These are phyloP conservation scores for Cynanchum wilfordii DNA, from an alignment of 257 asterid genomes.

Conservation along the genomic window DNA sequence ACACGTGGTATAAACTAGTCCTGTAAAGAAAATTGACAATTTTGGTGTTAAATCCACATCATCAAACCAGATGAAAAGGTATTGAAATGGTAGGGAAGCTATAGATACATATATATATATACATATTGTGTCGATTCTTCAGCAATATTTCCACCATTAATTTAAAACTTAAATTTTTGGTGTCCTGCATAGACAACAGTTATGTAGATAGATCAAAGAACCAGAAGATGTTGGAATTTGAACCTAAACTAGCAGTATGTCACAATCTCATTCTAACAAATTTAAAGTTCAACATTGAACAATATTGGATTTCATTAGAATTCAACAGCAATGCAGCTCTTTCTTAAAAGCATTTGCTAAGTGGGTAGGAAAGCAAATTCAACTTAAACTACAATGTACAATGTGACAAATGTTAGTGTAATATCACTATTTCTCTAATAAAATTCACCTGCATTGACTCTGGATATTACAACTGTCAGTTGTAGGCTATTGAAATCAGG, in stretches of 20 bases:
- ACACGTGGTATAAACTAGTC: conserved; percentile 2
- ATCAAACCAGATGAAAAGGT: conserved; percentile 6
- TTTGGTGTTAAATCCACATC: neutral
- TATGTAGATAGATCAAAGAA: neutral
- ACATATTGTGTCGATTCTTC: neutral
- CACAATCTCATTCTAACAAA: neutral
- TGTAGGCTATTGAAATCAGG: neutral
- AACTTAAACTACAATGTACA: neutral
- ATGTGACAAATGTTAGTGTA: neutral
- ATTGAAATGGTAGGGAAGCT: neutral
- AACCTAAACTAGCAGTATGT: neutral
- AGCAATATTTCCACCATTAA: neutral
- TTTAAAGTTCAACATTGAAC: neutral
- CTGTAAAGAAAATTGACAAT: neutral
- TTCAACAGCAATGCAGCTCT: neutral
- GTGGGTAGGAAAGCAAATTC: neutral
- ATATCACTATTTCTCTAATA: neutral
- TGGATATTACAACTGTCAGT: neutral
- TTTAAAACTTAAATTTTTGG: neutral
- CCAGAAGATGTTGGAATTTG: neutral
- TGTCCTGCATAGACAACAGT: neutral
- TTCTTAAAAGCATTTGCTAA: neutral
- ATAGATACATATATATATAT: neutral
- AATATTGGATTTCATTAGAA: neutral
- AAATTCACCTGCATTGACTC: neutral